These are phyloP conservation scores for Acer saccharum DNA, from an alignment of 345 rosid species.

Conservation along the genomic window DNA sequence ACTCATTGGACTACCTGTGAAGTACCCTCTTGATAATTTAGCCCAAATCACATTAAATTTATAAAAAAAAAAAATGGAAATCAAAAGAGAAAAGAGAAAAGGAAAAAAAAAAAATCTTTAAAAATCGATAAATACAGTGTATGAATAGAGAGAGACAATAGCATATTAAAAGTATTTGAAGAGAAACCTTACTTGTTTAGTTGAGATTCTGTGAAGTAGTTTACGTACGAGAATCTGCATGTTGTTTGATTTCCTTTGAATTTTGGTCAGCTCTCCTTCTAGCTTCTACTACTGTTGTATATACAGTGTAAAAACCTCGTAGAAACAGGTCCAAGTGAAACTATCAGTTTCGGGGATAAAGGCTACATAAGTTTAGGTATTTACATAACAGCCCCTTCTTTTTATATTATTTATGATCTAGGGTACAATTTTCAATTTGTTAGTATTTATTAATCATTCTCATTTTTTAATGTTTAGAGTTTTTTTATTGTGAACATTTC, in stretches of 20 bases:
- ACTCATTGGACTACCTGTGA: neutral
- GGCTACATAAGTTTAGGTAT: neutral
- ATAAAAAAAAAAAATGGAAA: neutral
- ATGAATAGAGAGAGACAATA: neutral
- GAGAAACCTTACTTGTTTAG: slow-evolving; percentile 32
- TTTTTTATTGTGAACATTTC: too few relatives aligned
- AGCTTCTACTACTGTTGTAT: too few relatives aligned
- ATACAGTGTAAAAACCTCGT: neutral
- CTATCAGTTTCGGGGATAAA: neutral
- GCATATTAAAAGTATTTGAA: neutral
- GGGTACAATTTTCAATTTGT: too few relatives aligned
- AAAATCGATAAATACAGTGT: neutral
- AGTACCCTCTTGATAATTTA: slow-evolving; percentile 16
- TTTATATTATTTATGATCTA: neutral
- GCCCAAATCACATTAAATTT: neutral
- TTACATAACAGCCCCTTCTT: neutral
- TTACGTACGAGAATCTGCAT: slow-evolving; percentile 45
- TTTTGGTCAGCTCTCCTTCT: slow-evolving; percentile 4
- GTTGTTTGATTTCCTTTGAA: slow-evolving; percentile 1
- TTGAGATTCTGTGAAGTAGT: slow-evolving; percentile 38
- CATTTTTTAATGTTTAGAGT: too few relatives aligned
- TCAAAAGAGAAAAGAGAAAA: neutral
- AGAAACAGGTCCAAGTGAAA: neutral
- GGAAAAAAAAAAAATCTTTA: neutral
- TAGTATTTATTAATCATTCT: too few relatives aligned